Percentiles rank a stretch among this genome's conserved stretches.
phyloP scores from a whole-genome alignment of 176 grass and related monocot species.

The Tuctoria greenei region DNA sequence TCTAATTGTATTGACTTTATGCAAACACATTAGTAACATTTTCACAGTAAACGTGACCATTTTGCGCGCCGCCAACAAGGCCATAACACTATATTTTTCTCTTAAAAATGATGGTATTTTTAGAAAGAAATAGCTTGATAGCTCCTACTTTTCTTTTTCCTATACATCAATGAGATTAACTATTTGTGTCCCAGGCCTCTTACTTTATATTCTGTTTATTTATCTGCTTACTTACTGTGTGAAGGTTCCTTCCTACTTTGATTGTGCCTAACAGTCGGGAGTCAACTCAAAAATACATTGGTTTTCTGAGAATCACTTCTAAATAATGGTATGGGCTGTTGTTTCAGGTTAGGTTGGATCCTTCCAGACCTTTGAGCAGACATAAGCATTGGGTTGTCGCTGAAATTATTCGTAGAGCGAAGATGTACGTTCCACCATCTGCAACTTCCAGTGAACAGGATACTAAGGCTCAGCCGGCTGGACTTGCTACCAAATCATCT shows the following conservation, averaged over 20 bases:
- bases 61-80: background rate
- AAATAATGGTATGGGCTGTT: background rate
- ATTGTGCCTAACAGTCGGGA: background rate
- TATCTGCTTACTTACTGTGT: background rate
- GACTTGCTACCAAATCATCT: constrained; percentile 27
- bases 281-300: background rate
- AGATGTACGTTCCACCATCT: constrained; percentile 61
- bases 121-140: background rate
- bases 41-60: background rate
- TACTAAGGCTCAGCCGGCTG: constrained; percentile 16
- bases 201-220: constrained; percentile 1
- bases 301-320: background rate
- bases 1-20: background rate
- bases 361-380: constrained; percentile 88
- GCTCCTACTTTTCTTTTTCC: background rate
- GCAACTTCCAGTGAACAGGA: constrained; percentile 10
- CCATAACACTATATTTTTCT: background rate
- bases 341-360: constrained; percentile 75
- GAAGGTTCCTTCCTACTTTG: background rate
- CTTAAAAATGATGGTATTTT: background rate
- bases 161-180: background rate
- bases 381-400: constrained; percentile 72
- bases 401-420: constrained; percentile 82
- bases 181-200: background rate
- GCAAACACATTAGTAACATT: background rate